Evolutionary conservation across 768 basidiomycete species (phyloP).

Genomic region (Plicaturopsis crispa): DNA sequence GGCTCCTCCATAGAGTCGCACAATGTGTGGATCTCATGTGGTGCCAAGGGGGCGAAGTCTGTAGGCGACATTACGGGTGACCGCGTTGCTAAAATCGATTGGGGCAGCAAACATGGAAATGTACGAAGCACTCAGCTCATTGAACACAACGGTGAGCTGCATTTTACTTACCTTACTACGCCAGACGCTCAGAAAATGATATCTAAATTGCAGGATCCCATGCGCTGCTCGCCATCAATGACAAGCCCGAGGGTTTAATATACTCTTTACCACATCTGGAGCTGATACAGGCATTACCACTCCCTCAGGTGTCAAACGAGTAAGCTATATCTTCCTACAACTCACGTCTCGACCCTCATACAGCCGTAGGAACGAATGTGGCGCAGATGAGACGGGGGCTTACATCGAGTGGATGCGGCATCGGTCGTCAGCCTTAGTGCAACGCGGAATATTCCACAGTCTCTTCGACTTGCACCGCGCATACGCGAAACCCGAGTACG

Average conservation of each 20-base stretch:
- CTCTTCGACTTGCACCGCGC: constrained; percentile 50
- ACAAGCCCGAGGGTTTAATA: constrained; percentile 36
- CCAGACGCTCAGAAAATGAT: background rate
- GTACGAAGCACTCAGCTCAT: constrained; percentile 48
- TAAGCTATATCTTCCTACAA: constrained; percentile 2
- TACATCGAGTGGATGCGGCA: constrained; percentile 38
- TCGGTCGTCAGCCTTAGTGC: constrained; percentile 23
- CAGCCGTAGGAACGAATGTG: background rate
- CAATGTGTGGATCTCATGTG: constrained; percentile 45
- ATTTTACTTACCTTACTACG: background rate
- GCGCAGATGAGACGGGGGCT: constrained; percentile 42
- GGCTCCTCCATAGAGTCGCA: constrained; percentile 6
- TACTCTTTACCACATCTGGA: constrained; percentile 65
- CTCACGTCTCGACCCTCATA: background rate
- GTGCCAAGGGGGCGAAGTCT: constrained; percentile 50
- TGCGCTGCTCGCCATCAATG: constrained; percentile 51
- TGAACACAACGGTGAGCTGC: constrained; percentile 48
- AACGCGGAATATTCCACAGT: constrained; percentile 42
- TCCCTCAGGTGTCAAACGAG: constrained; percentile 19
- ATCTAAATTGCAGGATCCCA: constrained; percentile 30
- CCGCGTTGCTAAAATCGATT: constrained; percentile 57
- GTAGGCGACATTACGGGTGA: constrained; percentile 58
- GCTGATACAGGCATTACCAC: constrained; percentile 37
- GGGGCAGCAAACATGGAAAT: constrained; percentile 44
- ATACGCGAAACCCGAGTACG: constrained; percentile 43